A percentile compares a stretch with the other conserved stretches of the same genome.
Conservation (phyloP, 441 rosid genomes). For the Raphanus hybrid region DNA sequence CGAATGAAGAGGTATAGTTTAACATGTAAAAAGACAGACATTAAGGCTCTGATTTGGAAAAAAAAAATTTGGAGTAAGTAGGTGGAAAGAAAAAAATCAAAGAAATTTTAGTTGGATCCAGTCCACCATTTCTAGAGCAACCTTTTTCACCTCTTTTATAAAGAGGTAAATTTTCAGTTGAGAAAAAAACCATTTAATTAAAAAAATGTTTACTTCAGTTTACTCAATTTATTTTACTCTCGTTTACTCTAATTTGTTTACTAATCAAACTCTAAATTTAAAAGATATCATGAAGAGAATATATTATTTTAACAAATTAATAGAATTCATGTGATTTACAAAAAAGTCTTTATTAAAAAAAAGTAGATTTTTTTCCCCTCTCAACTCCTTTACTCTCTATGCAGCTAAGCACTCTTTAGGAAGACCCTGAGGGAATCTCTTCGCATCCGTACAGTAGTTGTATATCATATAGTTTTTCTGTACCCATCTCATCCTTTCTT, state of each 20-base stretch:
- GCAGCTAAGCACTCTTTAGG: conserved; percentile 51
- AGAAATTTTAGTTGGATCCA: no score
- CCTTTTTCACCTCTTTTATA: no score
- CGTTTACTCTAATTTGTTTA: no score
- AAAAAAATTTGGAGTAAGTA: no score
- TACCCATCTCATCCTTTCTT: conserved; percentile 48
- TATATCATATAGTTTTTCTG: conserved; percentile 53
- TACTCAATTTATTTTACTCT: no score
- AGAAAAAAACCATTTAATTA: no score
- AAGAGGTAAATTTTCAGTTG: no score
- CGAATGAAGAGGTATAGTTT: not conserved
- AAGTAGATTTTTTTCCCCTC: not conserved
- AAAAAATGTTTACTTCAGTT: no score
- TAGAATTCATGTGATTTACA: conserved; percentile 30
- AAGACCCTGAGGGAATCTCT: conserved; percentile 50
- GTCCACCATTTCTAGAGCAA: no score
- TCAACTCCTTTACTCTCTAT: conserved; percentile 11
- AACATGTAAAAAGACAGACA: not conserved
- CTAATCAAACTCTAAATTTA: not conserved
- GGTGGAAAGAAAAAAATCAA: no score
- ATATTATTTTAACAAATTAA: conserved; percentile 23
- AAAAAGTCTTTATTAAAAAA: conserved; percentile 14
- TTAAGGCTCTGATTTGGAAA: not conserved
- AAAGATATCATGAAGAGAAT: not conserved
- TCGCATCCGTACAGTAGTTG: conserved; percentile 48